Evolutionary conservation across 2,329 filamentous ascomycete species (phyloP), one percentile per base, ranked within the genome.

Genomic region (Phoma sp.): DNA sequence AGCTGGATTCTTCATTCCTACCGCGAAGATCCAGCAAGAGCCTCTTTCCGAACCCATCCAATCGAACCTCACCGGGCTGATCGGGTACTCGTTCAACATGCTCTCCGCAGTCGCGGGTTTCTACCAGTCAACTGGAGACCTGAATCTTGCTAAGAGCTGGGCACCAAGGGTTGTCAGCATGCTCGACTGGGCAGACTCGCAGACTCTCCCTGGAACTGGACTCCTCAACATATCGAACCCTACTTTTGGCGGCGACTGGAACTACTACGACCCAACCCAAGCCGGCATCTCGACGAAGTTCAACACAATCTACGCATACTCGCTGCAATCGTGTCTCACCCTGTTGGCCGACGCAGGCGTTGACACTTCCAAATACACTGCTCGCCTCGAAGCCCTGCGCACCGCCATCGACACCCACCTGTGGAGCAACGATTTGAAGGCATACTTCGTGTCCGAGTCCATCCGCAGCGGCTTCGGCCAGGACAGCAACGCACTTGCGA

Each of bases 121-220:
- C 30, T 74, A 73, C 42, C 60, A 64, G 48, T 53, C 60, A 32
- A 72, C 67, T 9, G 72, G 72, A 4, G 56, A 74, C 37, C 11
- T 53, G 0, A 48, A 30, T 2, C 65, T 75, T 37, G 66, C 56
- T 7, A 67, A 17, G 12, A 32, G 52, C 3, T 74, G 72, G 73
- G 66, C 68, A 20, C 55, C 68, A 20, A 50, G 48, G 34, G 53
- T 66, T 3, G 47, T 56, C n/a, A 47, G 46, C 20, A 74, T 75
- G 73, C 62, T 75, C 1, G 70, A 75, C 43, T 75, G 70, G 72
- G 70, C 73, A 18, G 17, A 71, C 47, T 72, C 69, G 15, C 67
- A 74, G 42, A 53, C 59, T 3, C 48, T 61, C 10, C 53, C 43
- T 17, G 33, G 43, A 4, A 59, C 10, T n/a, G 59, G 61, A 14